These are phyloP conservation scores for Phoma sp. DNA, from an alignment of 2,329 filamentous ascomycete species.

Conservation along the genomic window DNA sequence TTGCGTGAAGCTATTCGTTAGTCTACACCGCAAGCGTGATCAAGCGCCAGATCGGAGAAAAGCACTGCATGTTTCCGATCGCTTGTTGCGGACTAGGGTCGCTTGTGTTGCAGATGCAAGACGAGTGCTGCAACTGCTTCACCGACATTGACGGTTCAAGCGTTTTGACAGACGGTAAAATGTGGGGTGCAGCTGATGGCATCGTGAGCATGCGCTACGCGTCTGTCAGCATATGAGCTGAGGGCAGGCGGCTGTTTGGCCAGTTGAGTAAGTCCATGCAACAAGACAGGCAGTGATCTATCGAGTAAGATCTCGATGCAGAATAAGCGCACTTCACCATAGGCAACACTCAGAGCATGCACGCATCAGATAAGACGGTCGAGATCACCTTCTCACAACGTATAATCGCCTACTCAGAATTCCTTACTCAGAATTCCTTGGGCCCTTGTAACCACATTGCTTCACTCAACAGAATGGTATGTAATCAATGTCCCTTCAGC, in stretches of 20 bases:
- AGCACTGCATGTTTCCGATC: slow-evolving; percentile 15
- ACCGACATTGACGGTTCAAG: slow-evolving; percentile 13
- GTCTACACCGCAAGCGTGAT: slow-evolving; percentile 19
- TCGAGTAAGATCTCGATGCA: slow-evolving; percentile 5
- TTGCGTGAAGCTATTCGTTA: slow-evolving; percentile 21
- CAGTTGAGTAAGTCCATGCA: slow-evolving; percentile 7
- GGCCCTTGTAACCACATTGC: not conserved
- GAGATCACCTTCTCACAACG: not conserved
- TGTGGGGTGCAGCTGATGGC: slow-evolving; percentile 20
- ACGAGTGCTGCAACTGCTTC: slow-evolving; percentile 8
- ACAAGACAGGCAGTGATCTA: not conserved
- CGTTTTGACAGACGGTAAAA: slow-evolving; percentile 10
- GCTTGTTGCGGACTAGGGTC: slow-evolving; percentile 7
- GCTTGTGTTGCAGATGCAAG: slow-evolving; percentile 8
- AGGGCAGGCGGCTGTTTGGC: slow-evolving; percentile 8
- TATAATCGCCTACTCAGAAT: not conserved
- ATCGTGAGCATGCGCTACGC: slow-evolving; percentile 15
- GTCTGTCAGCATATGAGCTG: slow-evolving; percentile 17
- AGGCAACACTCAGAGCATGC: not conserved
- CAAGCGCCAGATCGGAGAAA: slow-evolving; percentile 20
- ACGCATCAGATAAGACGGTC: not conserved
- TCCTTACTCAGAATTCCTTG: no score
- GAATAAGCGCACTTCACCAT: not conserved
- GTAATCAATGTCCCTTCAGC: not conserved
- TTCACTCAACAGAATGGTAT: not conserved